These are phyloP conservation scores for Saprolegnia parasitica DNA, from an alignment of 352 stramenopile genomes.

Conservation along the genomic window DNA sequence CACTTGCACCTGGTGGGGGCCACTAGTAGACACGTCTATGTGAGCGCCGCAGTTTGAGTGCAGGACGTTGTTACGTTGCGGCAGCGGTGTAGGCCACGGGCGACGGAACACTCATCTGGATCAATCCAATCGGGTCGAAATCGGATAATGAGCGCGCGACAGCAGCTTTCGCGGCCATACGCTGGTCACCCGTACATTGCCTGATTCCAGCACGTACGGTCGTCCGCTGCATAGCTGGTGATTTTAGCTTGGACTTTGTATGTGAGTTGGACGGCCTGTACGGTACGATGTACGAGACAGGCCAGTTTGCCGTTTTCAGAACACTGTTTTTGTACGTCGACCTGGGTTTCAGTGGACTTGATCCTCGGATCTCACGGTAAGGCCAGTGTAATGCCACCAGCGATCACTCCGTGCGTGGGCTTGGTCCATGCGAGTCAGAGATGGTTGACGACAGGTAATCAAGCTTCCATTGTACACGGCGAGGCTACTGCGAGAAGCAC, in stretches of 20 bases:
- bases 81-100: slow-evolving; percentile 1
- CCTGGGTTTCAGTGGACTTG: no score
- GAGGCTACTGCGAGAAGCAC: no score
- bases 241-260: background rate
- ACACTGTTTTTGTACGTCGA: background rate
- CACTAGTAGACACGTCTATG: background rate
- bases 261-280: background rate
- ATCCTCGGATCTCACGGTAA: no score
- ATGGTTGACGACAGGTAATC: no score
- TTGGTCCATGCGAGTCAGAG: no score
- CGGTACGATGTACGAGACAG: background rate
- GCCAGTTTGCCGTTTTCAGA: background rate
- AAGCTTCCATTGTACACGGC: no score
- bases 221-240: background rate
- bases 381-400: no score
- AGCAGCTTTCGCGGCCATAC: no score
- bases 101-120: background rate
- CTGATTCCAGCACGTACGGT: background rate
- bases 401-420: no score
- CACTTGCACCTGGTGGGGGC: background rate
- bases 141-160: background rate
- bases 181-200: no score
- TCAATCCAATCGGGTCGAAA: slow-evolving; percentile 4
- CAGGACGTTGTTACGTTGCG: background rate
- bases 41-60: background rate